phyloP scores from a whole-genome alignment of 2,329 filamentous ascomycete genomes.

The Neofusicoccum umdonicola region DNA sequence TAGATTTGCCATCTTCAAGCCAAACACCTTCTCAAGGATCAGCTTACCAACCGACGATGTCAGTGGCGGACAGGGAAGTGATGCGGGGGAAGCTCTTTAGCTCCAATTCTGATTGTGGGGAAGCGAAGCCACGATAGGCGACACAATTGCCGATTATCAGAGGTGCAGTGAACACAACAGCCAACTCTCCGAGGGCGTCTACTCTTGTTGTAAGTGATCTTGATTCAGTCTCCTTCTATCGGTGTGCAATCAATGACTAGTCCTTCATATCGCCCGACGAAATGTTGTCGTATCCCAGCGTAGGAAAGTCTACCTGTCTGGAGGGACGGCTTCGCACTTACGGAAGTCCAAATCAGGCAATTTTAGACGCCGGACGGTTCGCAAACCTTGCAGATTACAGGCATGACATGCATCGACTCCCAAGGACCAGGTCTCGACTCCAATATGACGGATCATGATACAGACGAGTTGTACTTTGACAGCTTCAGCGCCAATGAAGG shows the following conservation, averaged over 20 bases:
- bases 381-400: background rate
- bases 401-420: background rate
- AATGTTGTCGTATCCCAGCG: background rate
- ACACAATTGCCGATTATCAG: background rate
- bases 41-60: background rate
- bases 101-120: background rate
- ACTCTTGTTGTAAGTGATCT: background rate
- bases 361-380: background rate
- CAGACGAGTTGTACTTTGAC: too few relatives aligned
- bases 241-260: too few relatives aligned
- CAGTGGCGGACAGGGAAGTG: background rate
- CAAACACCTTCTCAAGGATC: background rate
- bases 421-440: too few relatives aligned
- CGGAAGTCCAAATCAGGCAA: background rate
- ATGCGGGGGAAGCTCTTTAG: background rate
- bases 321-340: background rate
- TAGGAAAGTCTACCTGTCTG: background rate
- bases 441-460: too few relatives aligned
- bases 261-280: background rate
- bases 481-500: too few relatives aligned
- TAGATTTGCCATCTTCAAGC: background rate
- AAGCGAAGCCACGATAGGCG: background rate
- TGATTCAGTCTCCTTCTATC: background rate
- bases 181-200: background rate
- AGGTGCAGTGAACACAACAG: background rate